phyloP scores from a whole-genome alignment of 1,284 basidiomycete genomes.

The Ceratobasidium papillatum region DNA sequence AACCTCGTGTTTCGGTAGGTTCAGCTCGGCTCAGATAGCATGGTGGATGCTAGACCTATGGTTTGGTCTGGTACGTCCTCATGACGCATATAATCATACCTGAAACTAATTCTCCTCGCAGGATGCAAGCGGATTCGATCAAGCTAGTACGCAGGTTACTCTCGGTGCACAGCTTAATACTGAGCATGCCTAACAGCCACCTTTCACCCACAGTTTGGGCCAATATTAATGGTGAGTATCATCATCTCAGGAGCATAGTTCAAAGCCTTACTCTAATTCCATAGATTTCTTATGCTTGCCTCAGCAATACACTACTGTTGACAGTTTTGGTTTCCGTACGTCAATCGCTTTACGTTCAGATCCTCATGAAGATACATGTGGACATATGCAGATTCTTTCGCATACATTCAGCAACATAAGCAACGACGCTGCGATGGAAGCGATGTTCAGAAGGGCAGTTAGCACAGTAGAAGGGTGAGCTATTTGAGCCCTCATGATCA shows the following conservation, averaged over 20 bases:
- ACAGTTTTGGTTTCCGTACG: constrained; percentile 34
- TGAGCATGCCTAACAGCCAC: constrained; percentile 52
- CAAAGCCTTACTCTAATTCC: not conserved
- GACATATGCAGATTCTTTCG: constrained; percentile 85
- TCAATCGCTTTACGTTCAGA: constrained; percentile 48
- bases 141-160: constrained; percentile 64
- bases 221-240: constrained; percentile 75
- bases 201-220: constrained; percentile 87
- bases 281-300: constrained; percentile 39
- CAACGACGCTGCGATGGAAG: constrained; percentile 91
- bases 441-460: constrained; percentile 92
- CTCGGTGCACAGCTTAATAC: constrained; percentile 7
- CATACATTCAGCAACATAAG: constrained; percentile 93
- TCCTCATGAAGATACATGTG: constrained; percentile 70
- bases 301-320: constrained; percentile 18
- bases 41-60: constrained; percentile 93
- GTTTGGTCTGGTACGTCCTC: constrained; percentile 46
- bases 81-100: not conserved
- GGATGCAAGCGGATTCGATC: constrained; percentile 84
- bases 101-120: constrained; percentile 53
- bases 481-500: constrained; percentile 17
- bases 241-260: not conserved
- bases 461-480: constrained; percentile 85
- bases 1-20: constrained; percentile 5
- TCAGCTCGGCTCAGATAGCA: constrained; percentile 65